Conservation (phyloP, 345 rosid species). For the Dimocarpus longan region DNA sequence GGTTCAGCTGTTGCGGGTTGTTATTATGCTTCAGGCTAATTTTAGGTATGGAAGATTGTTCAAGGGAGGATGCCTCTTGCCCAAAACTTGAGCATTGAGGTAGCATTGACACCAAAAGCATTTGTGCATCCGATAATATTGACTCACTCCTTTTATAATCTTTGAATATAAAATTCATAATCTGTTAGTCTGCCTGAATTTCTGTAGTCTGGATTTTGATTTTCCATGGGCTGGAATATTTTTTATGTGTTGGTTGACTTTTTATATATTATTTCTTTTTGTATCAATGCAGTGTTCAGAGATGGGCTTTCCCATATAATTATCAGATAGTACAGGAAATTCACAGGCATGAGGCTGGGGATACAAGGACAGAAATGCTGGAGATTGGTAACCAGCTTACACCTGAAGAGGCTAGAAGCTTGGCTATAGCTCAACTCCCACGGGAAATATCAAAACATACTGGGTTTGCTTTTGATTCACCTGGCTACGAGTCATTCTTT, state of each 20-base stretch:
- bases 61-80: not conserved
- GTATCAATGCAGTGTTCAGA: constrained; percentile 59
- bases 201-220: too few species aligned
- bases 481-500: constrained; percentile 96
- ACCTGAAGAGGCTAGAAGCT: constrained; percentile 79
- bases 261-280: not conserved
- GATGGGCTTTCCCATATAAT: constrained; percentile 97
- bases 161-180: not conserved
- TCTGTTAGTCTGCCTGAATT: too few species aligned
- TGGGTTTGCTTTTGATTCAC: constrained; percentile 97
- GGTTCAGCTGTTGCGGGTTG: not conserved
- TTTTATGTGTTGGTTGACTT: not conserved
- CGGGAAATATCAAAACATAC: constrained; percentile 86
- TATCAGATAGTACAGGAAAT: constrained; percentile 94
- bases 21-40: not conserved
- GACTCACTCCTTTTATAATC: not conserved
- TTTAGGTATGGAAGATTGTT: not conserved
- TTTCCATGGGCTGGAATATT: too few species aligned
- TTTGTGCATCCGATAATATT: not conserved
- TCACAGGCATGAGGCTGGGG: constrained; percentile 70
- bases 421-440: constrained; percentile 81
- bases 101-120: not conserved
- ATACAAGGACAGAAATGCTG: constrained; percentile 41
- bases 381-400: constrained; percentile 67
- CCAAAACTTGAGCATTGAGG: not conserved